These are phyloP conservation scores for Panicum miliaceum DNA, from an alignment of 176 grass and related monocot genomes.

Conservation along the genomic window DNA sequence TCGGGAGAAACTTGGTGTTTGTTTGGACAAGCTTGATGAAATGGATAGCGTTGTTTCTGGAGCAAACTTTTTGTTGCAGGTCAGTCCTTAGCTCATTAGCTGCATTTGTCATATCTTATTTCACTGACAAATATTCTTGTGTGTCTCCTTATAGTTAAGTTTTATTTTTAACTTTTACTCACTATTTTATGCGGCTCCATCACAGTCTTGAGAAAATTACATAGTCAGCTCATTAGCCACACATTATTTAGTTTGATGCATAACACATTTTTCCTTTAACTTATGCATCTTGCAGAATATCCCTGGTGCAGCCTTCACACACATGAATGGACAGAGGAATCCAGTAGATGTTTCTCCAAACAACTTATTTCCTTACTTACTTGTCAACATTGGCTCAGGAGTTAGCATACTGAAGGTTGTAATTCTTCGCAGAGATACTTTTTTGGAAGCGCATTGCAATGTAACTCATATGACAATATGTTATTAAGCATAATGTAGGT, in stretches of 20 bases:
- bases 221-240: background rate
- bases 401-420: slow-evolving; percentile 95
- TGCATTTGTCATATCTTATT: slow-evolving; percentile 4
- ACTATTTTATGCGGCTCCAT: background rate
- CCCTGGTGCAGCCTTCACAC: slow-evolving; percentile 84
- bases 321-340: slow-evolving; percentile 78
- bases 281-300: slow-evolving; percentile 66
- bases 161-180: background rate
- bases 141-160: background rate
- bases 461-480: slow-evolving; percentile 47
- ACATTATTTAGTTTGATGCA: slow-evolving; percentile 13
- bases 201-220: slow-evolving; percentile 12
- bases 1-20: slow-evolving; percentile 79
- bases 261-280: slow-evolving; percentile 19
- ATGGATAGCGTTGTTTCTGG: slow-evolving; percentile 89
- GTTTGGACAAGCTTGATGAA: slow-evolving; percentile 96
- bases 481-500: slow-evolving; percentile 69
- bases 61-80: slow-evolving; percentile 95
- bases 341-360: slow-evolving; percentile 65
- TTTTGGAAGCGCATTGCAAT: slow-evolving; percentile 32
- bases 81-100: slow-evolving; percentile 28
- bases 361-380: slow-evolving; percentile 90
- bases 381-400: slow-evolving; percentile 96
- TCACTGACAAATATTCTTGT: slow-evolving; percentile 26
- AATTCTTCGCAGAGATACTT: slow-evolving; percentile 31